A percentile compares a stretch with the other conserved stretches of the same genome.
Conservation (phyloP, 2,329 filamentous ascomycete species). For the Neurospora sp. region DNA sequence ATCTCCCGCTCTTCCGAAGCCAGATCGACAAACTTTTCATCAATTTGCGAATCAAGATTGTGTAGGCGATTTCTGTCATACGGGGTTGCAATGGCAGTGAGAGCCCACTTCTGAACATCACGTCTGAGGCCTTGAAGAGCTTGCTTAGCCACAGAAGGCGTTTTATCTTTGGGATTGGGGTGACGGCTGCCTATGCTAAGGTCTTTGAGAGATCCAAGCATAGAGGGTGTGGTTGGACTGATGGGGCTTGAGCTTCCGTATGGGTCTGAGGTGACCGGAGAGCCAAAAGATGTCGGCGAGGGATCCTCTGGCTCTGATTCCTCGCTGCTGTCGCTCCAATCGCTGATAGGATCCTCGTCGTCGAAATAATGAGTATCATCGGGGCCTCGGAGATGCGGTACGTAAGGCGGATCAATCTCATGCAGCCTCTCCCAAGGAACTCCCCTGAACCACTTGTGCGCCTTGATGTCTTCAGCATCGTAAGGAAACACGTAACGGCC, state of each 20-base stretch:
- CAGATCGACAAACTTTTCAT: slow-evolving; percentile 27
- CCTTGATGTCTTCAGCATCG: slow-evolving; percentile 82
- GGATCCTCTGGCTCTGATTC: slow-evolving; percentile 22
- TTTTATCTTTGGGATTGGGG: not conserved
- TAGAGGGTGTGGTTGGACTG: not conserved
- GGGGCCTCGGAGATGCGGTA: slow-evolving; percentile 58
- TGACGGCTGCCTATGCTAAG: not conserved
- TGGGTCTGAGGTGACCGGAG: not conserved
- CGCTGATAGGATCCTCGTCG: slow-evolving; percentile 64
- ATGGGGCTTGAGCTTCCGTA: not conserved
- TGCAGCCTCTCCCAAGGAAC: slow-evolving; percentile 72
- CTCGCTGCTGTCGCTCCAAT: slow-evolving; percentile 41
- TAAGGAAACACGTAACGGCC: slow-evolving; percentile 65
- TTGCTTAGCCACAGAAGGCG: slow-evolving; percentile 13
- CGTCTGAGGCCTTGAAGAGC: slow-evolving; percentile 29
- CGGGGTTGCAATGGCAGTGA: slow-evolving; percentile 35
- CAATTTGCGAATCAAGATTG: slow-evolving; percentile 37
- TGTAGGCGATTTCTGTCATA: slow-evolving; percentile 39
- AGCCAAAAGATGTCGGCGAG: not conserved
- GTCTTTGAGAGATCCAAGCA: not conserved
- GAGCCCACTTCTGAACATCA: slow-evolving; percentile 32
- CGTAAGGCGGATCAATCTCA: slow-evolving; percentile 61
- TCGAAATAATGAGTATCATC: slow-evolving; percentile 88
- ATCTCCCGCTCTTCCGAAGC: slow-evolving; percentile 28
- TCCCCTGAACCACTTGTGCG: slow-evolving; percentile 74